phyloP scores from a whole-genome alignment of 2,329 filamentous ascomycete genomes.

The Aureobasidium sp. region DNA sequence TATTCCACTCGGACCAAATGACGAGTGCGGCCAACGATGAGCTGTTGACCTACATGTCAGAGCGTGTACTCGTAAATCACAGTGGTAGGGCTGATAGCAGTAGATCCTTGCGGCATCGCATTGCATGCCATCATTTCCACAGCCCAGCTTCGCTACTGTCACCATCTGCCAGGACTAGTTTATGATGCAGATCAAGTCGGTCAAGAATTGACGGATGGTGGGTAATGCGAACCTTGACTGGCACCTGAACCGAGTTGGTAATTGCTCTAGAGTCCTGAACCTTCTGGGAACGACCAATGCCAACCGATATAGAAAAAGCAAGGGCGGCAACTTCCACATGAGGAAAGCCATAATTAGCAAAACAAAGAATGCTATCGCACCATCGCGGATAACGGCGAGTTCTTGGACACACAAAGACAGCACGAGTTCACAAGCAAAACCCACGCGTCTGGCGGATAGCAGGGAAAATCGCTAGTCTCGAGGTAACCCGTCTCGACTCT shows the following conservation, averaged over 20 bases:
- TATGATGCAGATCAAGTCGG: background rate
- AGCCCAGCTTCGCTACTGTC: background rate
- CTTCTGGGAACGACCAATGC: background rate
- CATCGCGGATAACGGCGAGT: background rate
- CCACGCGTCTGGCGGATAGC: background rate
- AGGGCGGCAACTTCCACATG: background rate
- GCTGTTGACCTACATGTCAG: constrained; percentile 1
- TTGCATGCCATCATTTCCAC: background rate
- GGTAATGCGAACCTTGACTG: background rate
- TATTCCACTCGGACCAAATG: background rate
- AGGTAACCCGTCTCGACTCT: background rate
- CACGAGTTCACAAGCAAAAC: background rate
- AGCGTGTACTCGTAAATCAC: background rate
- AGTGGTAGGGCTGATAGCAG: constrained; percentile 9
- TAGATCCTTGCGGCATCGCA: constrained; percentile 5
- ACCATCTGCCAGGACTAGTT: background rate
- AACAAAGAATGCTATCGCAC: constrained; percentile 7
- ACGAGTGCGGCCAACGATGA: constrained; percentile 3
- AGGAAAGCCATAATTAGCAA: background rate
- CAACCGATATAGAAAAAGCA: background rate
- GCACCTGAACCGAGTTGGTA: background rate
- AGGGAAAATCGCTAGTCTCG: background rate
- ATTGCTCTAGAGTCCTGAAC: background rate
- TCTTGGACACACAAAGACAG: background rate
- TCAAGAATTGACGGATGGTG: background rate